These are phyloP conservation scores for Lentinula raphanica DNA, from an alignment of 768 basidiomycete species.

Conservation along the genomic window DNA sequence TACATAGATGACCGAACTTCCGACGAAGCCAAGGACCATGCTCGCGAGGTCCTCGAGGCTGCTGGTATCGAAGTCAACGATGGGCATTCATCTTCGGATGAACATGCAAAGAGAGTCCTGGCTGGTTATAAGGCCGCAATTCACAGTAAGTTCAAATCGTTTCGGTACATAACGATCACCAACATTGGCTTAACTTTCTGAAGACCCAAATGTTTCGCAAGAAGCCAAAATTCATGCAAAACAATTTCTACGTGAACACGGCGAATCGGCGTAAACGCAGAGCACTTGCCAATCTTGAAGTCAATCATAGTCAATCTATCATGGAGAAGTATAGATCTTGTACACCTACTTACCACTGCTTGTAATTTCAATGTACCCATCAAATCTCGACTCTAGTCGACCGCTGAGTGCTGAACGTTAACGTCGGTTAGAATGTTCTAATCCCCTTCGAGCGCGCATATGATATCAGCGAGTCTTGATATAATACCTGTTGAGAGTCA, in stretches of 20 bases:
- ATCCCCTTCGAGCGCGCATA: too few species aligned
- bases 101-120: constrained; percentile 10
- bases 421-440: too few species aligned
- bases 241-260: neutral
- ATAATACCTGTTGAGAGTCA: too few species aligned
- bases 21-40: constrained; percentile 10
- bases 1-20: constrained; percentile 11
- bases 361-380: too few species aligned
- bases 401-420: too few species aligned
- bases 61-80: constrained; percentile 1
- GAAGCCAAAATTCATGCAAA: constrained; percentile 12
- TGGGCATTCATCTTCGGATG: constrained; percentile 5
- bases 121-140: constrained; percentile 27
- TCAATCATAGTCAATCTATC: too few species aligned
- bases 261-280: neutral
- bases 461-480: too few species aligned
- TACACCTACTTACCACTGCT: too few species aligned
- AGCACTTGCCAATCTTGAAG: neutral
- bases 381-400: too few species aligned
- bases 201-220: constrained; percentile 7
- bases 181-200: too few species aligned
- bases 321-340: too few species aligned
- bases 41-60: constrained; percentile 13
- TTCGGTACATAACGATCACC: too few species aligned
- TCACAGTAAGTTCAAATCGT: constrained; percentile 17